Percentiles rank a stretch among this genome's conserved stretches.
phyloP scores from a whole-genome alignment of 257 asterid species.

The Asclepias syriaca region DNA sequence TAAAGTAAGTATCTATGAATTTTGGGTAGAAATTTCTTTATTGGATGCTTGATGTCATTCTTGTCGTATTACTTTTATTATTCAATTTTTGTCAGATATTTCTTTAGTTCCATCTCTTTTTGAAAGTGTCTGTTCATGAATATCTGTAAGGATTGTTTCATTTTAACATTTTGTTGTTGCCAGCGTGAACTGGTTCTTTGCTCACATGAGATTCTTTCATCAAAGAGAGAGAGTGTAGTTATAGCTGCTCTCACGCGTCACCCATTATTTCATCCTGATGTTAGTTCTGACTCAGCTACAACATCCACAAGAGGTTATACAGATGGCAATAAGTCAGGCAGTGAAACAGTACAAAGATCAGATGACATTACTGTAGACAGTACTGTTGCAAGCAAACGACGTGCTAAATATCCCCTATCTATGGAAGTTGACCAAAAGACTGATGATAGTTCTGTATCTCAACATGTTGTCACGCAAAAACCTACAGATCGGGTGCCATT shows the following conservation, averaged over 20 bases:
- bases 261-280: conserved; percentile 72
- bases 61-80: conserved; percentile 1
- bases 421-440: conserved; percentile 71
- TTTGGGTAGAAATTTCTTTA: not conserved
- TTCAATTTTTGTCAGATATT: not conserved
- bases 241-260: conserved; percentile 70
- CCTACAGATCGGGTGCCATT: conserved; percentile 45
- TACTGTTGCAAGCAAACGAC: conserved; percentile 69
- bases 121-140: not conserved
- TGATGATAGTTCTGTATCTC: conserved; percentile 70
- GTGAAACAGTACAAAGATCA: conserved; percentile 69
- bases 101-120: not conserved
- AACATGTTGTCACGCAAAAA: conserved; percentile 40
- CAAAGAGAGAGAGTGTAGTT: conserved; percentile 63
- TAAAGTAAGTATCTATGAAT: conserved; percentile 52
- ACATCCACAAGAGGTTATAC: conserved; percentile 75
- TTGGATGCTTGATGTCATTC: not conserved
- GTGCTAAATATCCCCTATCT: conserved; percentile 43
- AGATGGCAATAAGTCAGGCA: conserved; percentile 66
- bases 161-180: conserved; percentile 29
- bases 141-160: not conserved
- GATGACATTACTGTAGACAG: conserved; percentile 90
- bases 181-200: conserved; percentile 96
- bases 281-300: conserved; percentile 94
- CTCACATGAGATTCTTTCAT: conserved; percentile 79